A percentile compares a stretch with the other conserved stretches of the same genome.
phyloP scores from a whole-genome alignment of 2,329 filamentous ascomycete genomes.

The Sclerotinia borealis region DNA sequence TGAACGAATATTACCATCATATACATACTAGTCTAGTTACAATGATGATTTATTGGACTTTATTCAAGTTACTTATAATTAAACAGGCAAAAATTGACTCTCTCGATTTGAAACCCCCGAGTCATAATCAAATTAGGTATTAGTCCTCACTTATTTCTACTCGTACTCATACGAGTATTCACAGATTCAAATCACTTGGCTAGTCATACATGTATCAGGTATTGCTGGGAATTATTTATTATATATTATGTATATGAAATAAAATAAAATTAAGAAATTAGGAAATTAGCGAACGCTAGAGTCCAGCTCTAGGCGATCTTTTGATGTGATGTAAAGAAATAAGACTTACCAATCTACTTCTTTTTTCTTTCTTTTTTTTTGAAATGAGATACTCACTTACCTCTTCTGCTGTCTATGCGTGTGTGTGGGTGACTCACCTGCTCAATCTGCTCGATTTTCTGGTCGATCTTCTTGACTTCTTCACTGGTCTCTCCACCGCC shows the following conservation, averaged over 20 bases:
- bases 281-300: neutral
- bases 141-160: too few species aligned
- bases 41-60: too few species aligned
- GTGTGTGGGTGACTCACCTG: neutral
- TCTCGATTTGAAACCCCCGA: too few species aligned
- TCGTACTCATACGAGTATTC: too few species aligned
- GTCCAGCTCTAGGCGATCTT: neutral
- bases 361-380: neutral
- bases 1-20: too few species aligned
- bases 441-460: too few species aligned
- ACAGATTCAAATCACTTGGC: neutral
- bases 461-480: neutral
- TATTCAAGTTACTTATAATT: too few species aligned
- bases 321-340: neutral
- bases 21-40: too few species aligned
- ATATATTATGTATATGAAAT: too few species aligned
- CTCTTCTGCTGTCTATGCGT: neutral
- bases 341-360: neutral
- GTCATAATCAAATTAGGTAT: too few species aligned
- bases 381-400: neutral
- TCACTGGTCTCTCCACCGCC: neutral
- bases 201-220: neutral
- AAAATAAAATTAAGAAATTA: neutral
- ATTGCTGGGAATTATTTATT: neutral
- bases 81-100: too few species aligned